phyloP scores from a whole-genome alignment of 768 basidiomycete species.

The Boletus sp. region DNA sequence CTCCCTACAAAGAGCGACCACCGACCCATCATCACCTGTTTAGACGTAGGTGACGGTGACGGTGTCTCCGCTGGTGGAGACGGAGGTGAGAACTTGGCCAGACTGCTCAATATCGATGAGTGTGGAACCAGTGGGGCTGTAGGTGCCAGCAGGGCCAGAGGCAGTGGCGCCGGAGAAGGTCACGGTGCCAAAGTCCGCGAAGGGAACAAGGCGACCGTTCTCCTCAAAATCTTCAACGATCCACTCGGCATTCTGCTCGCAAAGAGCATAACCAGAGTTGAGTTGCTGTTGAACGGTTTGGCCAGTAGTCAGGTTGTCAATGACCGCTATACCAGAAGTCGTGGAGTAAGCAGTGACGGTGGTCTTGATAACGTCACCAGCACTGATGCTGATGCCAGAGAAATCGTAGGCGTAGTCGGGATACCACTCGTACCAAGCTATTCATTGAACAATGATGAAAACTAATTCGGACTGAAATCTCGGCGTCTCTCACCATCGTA shows the following conservation, averaged over 20 bases:
- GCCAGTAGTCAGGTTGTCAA: constrained; percentile 20
- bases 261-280: constrained; percentile 17
- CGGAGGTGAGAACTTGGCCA: constrained; percentile 7
- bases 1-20: neutral
- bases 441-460: neutral
- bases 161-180: constrained; percentile 13
- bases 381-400: constrained; percentile 10
- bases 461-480: neutral
- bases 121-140: constrained; percentile 7
- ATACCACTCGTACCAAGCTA: constrained; percentile 26
- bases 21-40: neutral
- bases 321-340: constrained; percentile 14
- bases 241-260: constrained; percentile 20
- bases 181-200: constrained; percentile 22
- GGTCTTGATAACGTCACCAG: constrained; percentile 16
- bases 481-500: constrained; percentile 10
- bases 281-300: constrained; percentile 2
- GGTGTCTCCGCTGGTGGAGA: neutral
- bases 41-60: constrained; percentile 8
- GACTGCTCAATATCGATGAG: constrained; percentile 14
- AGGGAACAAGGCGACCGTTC: neutral
- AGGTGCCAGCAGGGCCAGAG: constrained; percentile 2
- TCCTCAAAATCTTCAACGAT: constrained; percentile 22
- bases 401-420: constrained; percentile 15
- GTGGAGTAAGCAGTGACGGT: constrained; percentile 17